A percentile compares a stretch with the other conserved stretches of the same genome.
Conservation (phyloP, 768 basidiomycete genomes). For the Psilocybe cubensis region DNA sequence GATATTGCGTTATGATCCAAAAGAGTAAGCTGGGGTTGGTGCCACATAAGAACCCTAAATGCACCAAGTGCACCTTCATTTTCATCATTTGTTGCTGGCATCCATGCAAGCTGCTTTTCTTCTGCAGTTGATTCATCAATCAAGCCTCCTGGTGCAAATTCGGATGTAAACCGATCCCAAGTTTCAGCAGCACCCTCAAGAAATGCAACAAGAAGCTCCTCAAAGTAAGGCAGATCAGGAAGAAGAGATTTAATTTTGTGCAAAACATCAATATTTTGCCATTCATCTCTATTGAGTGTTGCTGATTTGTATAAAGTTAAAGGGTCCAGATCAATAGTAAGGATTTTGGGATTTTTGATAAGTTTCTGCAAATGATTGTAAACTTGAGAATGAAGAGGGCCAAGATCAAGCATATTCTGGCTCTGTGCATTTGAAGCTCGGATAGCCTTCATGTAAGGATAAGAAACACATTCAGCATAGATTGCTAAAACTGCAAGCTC, state of each 20-base stretch:
- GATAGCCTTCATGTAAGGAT: constrained; percentile 31
- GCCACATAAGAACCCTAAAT: too few relatives aligned
- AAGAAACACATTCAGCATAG: constrained; percentile 27
- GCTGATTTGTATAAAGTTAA: not conserved
- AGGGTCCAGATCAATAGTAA: not conserved
- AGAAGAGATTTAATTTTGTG: not conserved
- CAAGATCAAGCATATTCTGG: constrained; percentile 30
- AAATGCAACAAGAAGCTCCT: not conserved
- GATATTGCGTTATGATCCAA: not conserved
- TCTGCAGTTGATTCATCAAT: too few relatives aligned
- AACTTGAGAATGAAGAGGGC: constrained; percentile 24
- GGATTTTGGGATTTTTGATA: constrained; percentile 12
- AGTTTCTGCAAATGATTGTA: constrained; percentile 21
- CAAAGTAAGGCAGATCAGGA: constrained; percentile 10
- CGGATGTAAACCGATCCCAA: too few relatives aligned
- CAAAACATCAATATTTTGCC: constrained; percentile 3
- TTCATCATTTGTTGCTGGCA: too few relatives aligned
- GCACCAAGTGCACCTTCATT: too few relatives aligned
- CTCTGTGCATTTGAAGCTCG: constrained; percentile 11
- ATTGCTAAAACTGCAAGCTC: constrained; percentile 30
- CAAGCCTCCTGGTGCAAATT: too few relatives aligned
- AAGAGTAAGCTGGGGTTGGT: too few relatives aligned
- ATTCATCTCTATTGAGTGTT: constrained; percentile 9
- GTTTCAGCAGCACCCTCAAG: too few relatives aligned
- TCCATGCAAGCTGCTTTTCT: too few relatives aligned